phyloP scores from a whole-genome alignment of 2,329 filamentous ascomycete genomes.

The Claviceps fusiformis region DNA sequence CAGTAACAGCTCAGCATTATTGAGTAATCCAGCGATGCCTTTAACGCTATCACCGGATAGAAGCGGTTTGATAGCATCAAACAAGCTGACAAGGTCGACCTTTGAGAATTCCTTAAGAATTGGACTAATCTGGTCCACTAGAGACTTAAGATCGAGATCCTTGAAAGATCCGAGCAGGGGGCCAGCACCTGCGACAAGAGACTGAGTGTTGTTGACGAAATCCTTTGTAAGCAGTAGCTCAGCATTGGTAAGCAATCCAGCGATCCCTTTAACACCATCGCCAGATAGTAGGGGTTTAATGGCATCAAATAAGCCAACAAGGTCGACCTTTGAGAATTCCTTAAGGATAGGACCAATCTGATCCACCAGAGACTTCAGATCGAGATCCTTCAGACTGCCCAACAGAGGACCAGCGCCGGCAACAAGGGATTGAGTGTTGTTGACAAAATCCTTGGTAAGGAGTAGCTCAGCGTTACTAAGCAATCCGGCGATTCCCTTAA shows the following conservation, averaged over 20 bases:
- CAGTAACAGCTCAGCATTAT: slow-evolving; percentile 18
- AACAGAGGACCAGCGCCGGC: slow-evolving; percentile 18
- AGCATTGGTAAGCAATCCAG: slow-evolving; percentile 17
- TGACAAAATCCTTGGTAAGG: slow-evolving; percentile 10
- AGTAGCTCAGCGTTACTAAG: slow-evolving; percentile 1
- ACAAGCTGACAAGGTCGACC: slow-evolving; percentile 2
- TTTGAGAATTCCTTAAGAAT: slow-evolving; percentile 13
- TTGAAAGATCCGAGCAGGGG: slow-evolving; percentile 23
- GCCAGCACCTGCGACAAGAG: slow-evolving; percentile 11
- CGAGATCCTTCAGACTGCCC: slow-evolving; percentile 18
- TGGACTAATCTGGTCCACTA: slow-evolving; percentile 12
- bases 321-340: slow-evolving; percentile 4
- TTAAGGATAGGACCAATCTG: slow-evolving; percentile 17
- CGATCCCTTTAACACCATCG: slow-evolving; percentile 13
- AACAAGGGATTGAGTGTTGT: slow-evolving; percentile 6
- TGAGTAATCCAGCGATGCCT: slow-evolving; percentile 14
- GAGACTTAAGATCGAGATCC: slow-evolving; percentile 13
- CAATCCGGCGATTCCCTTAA: slow-evolving; percentile 10
- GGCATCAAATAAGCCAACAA: slow-evolving; percentile 1
- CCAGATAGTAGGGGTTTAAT: slow-evolving; percentile 9
- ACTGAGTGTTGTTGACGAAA: slow-evolving; percentile 18
- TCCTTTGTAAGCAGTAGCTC: slow-evolving; percentile 17
- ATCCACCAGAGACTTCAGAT: slow-evolving; percentile 10
- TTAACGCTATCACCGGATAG: slow-evolving; percentile 12
- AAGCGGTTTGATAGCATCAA: slow-evolving; percentile 7